These are phyloP conservation scores for Quercus phellos DNA, from an alignment of 331 rosid species.

Conservation along the genomic window DNA sequence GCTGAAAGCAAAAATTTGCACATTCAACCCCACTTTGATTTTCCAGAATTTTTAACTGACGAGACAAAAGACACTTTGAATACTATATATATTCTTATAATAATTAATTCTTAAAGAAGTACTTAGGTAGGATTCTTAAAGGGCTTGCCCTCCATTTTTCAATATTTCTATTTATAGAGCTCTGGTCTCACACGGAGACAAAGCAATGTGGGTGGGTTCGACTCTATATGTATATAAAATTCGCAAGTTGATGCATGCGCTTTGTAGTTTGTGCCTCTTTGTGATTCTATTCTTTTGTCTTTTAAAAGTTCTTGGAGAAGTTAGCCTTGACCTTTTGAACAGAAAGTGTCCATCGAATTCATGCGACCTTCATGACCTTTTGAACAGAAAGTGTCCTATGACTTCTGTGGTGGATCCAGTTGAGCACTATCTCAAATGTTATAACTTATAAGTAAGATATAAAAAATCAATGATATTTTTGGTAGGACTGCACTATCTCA, in stretches of 20 bases:
- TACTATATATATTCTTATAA: neutral
- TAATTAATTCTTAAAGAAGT: neutral
- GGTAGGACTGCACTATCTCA: no score
- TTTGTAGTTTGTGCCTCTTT: neutral
- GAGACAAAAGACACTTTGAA: neutral
- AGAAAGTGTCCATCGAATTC: neutral
- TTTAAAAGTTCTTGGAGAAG: neutral
- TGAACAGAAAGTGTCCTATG: no score
- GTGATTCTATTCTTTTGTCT: neutral
- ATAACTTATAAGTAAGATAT: no score
- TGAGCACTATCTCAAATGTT: no score
- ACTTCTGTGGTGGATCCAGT: no score
- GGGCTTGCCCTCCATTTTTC: neutral
- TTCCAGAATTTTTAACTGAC: no score
- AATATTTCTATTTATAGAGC: neutral
- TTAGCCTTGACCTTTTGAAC: neutral
- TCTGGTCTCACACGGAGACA: constrained; percentile 24
- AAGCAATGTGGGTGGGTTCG: constrained; percentile 1
- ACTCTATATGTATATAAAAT: neutral
- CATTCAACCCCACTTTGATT: neutral
- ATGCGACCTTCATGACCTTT: no score
- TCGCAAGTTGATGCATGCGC: constrained; percentile 32
- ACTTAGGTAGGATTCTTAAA: neutral
- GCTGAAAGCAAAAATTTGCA: neutral
- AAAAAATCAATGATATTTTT: no score